A percentile compares a stretch with the other conserved stretches of the same genome.
These are phyloP conservation scores for Rubia peregrina DNA, from an alignment of 305 asterid species.

Conservation along the genomic window DNA sequence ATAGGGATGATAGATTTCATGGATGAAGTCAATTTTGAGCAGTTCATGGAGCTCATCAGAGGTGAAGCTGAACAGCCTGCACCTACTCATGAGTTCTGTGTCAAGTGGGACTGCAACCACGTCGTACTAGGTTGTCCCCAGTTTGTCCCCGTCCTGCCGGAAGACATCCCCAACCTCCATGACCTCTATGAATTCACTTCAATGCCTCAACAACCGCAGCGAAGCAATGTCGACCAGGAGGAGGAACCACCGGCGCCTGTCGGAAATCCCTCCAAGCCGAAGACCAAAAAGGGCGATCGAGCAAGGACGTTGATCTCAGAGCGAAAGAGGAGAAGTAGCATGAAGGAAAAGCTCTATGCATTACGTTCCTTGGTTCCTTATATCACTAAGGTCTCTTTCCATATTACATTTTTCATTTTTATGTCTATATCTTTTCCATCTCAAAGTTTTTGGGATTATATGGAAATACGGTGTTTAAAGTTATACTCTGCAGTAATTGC, in stretches of 20 bases:
- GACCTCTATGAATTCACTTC: slow-evolving; percentile 2
- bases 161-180: slow-evolving; percentile 13
- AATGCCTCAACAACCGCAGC: slow-evolving; percentile 3
- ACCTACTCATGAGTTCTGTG: neutral
- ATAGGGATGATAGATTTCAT: neutral
- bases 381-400: slow-evolving; percentile 56
- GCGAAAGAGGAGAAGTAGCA: slow-evolving; percentile 63
- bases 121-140: neutral
- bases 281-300: slow-evolving; percentile 39
- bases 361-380: slow-evolving; percentile 81
- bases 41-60: slow-evolving; percentile 4
- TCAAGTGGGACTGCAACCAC: neutral
- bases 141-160: neutral
- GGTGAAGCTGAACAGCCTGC: slow-evolving; percentile 1
- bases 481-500: too few species aligned
- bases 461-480: too few species aligned
- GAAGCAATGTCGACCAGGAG: slow-evolving; percentile 11
- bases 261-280: slow-evolving; percentile 6
- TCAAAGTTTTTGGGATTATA: too few species aligned
- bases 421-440: neutral
- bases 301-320: slow-evolving; percentile 66
- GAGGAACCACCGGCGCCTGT: slow-evolving; percentile 29
- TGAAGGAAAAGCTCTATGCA: slow-evolving; percentile 84
- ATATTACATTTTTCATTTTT: neutral
- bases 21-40: slow-evolving; percentile 1